Percentiles rank a stretch among this genome's conserved stretches.
These are phyloP conservation scores for Sarocladium kiliense DNA, from an alignment of 2,329 filamentous ascomycete genomes.

Conservation along the genomic window DNA sequence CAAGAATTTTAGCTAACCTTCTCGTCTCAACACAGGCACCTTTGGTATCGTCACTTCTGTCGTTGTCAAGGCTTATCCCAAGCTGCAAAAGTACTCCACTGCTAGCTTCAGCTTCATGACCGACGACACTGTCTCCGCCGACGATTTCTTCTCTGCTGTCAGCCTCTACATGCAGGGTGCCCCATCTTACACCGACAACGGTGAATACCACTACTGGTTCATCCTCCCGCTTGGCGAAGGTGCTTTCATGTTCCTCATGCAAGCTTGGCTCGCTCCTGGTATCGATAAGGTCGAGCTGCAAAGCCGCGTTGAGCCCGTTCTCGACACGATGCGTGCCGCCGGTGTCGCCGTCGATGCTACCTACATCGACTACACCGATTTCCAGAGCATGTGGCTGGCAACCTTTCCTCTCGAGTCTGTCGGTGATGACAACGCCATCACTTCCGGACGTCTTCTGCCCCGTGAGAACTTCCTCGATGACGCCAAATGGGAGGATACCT, in stretches of 20 bases:
- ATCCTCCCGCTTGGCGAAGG: background rate
- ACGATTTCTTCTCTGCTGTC: background rate
- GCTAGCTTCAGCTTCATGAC: background rate
- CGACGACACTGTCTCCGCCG: background rate
- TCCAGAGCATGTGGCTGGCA: background rate
- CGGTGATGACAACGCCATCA: conserved; percentile 3
- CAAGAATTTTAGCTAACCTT: background rate
- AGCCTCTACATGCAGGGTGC: background rate
- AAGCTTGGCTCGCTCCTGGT: conserved; percentile 3
- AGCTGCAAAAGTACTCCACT: conserved; percentile 3
- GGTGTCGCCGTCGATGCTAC: background rate
- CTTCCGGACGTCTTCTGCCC: background rate
- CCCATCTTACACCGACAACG: conserved; percentile 3
- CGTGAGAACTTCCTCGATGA: conserved; percentile 1
- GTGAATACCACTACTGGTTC: conserved; percentile 8
- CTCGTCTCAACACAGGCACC: conserved; percentile 22
- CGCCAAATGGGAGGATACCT: background rate
- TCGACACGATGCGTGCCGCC: conserved; percentile 1
- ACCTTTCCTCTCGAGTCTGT: conserved; percentile 1
- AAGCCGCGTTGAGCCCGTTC: background rate
- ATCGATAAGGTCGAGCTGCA: background rate
- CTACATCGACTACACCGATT: conserved; percentile 2
- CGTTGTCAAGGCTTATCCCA: conserved; percentile 12
- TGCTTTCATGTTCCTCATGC: conserved; percentile 1
- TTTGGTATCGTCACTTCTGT: conserved; percentile 14